Conservation (phyloP, 208 protist genomes). For the Naegleria fowleri region DNA sequence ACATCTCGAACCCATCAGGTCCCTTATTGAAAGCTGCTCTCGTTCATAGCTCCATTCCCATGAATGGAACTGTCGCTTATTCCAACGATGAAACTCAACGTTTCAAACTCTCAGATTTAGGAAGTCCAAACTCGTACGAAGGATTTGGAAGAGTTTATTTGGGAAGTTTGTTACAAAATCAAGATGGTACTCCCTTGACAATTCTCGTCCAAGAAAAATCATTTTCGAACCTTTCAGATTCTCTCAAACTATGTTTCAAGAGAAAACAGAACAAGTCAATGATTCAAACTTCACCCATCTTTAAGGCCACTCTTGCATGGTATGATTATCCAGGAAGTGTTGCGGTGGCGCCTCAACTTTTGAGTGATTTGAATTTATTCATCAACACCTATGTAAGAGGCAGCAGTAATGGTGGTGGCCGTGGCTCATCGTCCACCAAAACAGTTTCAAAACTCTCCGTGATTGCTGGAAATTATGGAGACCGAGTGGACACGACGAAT, state of each 20-base stretch:
- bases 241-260: neutral
- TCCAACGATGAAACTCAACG: neutral
- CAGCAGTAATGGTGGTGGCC: neutral
- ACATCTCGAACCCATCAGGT: neutral
- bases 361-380: constrained; percentile 4
- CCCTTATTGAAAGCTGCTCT: neutral
- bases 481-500: neutral
- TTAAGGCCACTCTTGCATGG: constrained; percentile 71
- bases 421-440: no score
- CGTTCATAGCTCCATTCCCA: neutral
- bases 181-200: neutral
- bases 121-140: neutral
- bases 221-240: neutral
- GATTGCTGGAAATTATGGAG: neutral
- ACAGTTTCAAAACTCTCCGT: neutral
- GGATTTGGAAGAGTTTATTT: constrained; percentile 7
- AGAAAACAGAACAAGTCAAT: neutral
- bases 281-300: neutral
- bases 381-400: neutral
- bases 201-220: neutral
- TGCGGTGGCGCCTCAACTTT: constrained; percentile 31
- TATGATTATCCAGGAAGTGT: constrained; percentile 51
- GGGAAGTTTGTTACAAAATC: neutral
- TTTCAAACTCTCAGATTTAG: neutral
- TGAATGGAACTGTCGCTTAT: neutral